These are phyloP conservation scores for Elaphomyces granulatus DNA, from an alignment of 495 filamentous ascomycete species.

Conservation along the genomic window DNA sequence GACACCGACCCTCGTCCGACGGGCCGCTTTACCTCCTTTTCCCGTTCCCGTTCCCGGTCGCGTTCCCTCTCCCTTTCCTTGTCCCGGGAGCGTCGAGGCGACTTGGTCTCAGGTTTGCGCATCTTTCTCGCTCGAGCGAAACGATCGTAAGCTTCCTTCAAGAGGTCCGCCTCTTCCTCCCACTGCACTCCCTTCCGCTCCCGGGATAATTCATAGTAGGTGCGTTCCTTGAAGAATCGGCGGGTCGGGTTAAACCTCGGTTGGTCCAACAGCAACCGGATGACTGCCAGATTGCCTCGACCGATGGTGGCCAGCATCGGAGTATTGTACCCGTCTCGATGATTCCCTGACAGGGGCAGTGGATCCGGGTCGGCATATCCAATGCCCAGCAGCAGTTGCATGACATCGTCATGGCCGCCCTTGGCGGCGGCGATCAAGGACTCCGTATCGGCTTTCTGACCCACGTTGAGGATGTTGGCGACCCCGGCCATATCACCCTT, in stretches of 20 bases:
- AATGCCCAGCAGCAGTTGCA: slow-evolving; percentile 73
- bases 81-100: slow-evolving; percentile 44
- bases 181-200: slow-evolving; percentile 71
- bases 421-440: slow-evolving; percentile 82
- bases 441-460: slow-evolving; percentile 63
- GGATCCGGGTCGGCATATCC: slow-evolving; percentile 71
- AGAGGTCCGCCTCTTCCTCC: slow-evolving; percentile 73
- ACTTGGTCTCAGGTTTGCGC: slow-evolving; percentile 28
- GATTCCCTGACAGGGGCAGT: slow-evolving; percentile 36
- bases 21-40: slow-evolving; percentile 35
- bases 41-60: slow-evolving; percentile 32
- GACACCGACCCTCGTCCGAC: slow-evolving; percentile 35
- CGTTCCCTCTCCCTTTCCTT: slow-evolving; percentile 40
- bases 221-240: slow-evolving; percentile 47
- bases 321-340: slow-evolving; percentile 49
- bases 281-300: slow-evolving; percentile 68
- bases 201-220: slow-evolving; percentile 73
- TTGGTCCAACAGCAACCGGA: slow-evolving; percentile 66
- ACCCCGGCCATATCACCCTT: slow-evolving; percentile 74
- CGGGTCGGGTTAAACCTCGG: slow-evolving; percentile 65
- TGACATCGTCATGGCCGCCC: slow-evolving; percentile 75
- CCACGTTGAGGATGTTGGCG: slow-evolving; percentile 61
- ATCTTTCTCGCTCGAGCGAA: slow-evolving; percentile 31
- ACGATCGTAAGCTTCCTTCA: slow-evolving; percentile 67
- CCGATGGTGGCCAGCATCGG: slow-evolving; percentile 93